phyloP scores from a whole-genome alignment of 2,329 filamentous ascomycete genomes.

The Botryotinia calthae region DNA sequence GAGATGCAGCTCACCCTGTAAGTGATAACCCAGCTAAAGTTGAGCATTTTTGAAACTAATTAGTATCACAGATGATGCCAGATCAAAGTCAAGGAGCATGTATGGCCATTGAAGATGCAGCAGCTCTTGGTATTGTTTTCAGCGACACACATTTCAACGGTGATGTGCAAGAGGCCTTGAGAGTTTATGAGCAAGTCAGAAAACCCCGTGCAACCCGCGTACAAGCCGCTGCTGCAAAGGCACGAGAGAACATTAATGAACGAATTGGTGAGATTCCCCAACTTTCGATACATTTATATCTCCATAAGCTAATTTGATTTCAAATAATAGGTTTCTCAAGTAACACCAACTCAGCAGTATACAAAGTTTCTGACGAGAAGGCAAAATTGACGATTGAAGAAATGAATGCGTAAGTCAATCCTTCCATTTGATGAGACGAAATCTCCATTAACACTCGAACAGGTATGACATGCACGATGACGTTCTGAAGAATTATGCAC shows the following conservation, averaged over 20 bases:
- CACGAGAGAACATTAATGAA: conserved; percentile 61
- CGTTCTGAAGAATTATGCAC: not conserved
- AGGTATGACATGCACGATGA: conserved; percentile 16
- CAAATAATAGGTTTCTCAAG: conserved; percentile 54
- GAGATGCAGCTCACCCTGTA: conserved; percentile 62
- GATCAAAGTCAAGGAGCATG: conserved; percentile 61
- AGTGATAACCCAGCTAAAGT: not conserved
- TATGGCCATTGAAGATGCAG: conserved; percentile 45
- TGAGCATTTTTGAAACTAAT: not conserved
- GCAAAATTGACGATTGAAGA: conserved; percentile 65
- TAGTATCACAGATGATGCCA: conserved; percentile 54
- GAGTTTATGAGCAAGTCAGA: conserved; percentile 52
- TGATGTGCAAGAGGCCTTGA: conserved; percentile 48
- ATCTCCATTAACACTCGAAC: not conserved
- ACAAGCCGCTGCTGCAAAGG: conserved; percentile 56
- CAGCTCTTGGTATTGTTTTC: conserved; percentile 41
- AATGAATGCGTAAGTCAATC: conserved; percentile 54
- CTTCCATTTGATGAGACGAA: not conserved
- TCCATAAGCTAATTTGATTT: not conserved
- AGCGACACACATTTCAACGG: conserved; percentile 43
- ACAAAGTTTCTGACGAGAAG: conserved; percentile 60
- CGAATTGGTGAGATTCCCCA: conserved; percentile 54
- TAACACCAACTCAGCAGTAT: conserved; percentile 54
- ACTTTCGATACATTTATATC: not conserved
- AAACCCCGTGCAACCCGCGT: conserved; percentile 55